Conservation (phyloP, 345 rosid genomes). For the Hibiscus trionum region DNA sequence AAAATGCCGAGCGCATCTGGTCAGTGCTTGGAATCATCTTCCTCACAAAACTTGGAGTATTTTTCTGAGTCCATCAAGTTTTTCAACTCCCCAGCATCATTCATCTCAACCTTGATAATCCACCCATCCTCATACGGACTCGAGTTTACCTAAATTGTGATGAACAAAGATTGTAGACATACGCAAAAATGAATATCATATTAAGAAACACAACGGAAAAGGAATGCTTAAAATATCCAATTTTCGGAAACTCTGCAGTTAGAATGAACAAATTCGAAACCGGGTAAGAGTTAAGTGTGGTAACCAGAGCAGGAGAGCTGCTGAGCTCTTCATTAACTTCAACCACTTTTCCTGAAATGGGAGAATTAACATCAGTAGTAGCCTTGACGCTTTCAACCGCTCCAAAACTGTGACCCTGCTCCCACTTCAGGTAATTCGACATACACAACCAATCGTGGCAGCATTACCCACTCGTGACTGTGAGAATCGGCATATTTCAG, state of each 20-base stretch:
- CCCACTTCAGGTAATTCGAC: slow-evolving; percentile 88
- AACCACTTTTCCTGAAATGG: slow-evolving; percentile 76
- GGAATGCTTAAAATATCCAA: background rate
- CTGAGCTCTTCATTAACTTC: slow-evolving; percentile 62
- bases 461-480: slow-evolving; percentile 86
- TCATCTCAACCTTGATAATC: slow-evolving; percentile 71
- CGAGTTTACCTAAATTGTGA: slow-evolving; percentile 49
- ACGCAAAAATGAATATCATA: background rate
- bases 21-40: slow-evolving; percentile 78
- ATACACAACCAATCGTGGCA: slow-evolving; percentile 80
- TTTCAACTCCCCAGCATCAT: slow-evolving; percentile 44
- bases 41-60: slow-evolving; percentile 81
- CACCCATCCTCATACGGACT: slow-evolving; percentile 80
- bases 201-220: background rate
- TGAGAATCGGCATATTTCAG: slow-evolving; percentile 84
- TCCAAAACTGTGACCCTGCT: slow-evolving; percentile 36
- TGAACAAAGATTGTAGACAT: background rate
- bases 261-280: background rate
- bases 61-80: slow-evolving; percentile 70
- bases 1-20: slow-evolving; percentile 3
- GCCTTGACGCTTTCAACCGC: slow-evolving; percentile 70
- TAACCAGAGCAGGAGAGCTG: slow-evolving; percentile 70
- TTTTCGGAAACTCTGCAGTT: too few relatives aligned
- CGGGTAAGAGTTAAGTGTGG: slow-evolving; percentile 17
- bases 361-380: slow-evolving; percentile 83